A percentile compares a stretch with the other conserved stretches of the same genome.
Evolutionary conservation across 2,329 filamentous ascomycete species (phyloP).

Genomic region (Ophiostoma himal-ulmi): DNA sequence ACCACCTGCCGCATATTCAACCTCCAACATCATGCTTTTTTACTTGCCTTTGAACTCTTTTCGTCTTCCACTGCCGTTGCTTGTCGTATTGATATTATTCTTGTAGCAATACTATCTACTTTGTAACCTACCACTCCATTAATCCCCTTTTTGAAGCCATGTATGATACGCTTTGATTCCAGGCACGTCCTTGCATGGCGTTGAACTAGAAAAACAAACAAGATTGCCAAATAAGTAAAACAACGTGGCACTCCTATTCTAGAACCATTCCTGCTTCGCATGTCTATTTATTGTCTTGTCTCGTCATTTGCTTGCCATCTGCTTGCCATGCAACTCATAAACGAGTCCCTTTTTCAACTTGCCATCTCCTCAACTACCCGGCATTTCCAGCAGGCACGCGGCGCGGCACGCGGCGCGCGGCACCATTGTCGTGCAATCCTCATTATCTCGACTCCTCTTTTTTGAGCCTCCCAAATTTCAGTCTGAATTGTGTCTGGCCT

Average conservation of each 20-base stretch:
- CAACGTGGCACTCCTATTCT: neutral
- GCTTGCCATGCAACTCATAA: neutral
- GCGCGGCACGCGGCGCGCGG: neutral
- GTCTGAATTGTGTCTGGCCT: neutral
- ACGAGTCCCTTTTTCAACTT: neutral
- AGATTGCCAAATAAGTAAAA: neutral
- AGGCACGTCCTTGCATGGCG: neutral
- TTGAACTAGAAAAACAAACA: constrained; percentile 2
- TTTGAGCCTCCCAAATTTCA: neutral
- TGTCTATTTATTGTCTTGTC: neutral
- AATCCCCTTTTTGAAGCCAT: neutral
- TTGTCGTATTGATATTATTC: neutral
- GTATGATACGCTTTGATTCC: neutral
- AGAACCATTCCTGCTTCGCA: constrained; percentile 2
- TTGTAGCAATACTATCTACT: neutral
- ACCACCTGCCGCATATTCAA: neutral
- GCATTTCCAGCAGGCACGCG: neutral
- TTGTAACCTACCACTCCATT: neutral
- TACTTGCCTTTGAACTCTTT: neutral
- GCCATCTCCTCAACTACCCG: neutral
- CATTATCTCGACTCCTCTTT: neutral
- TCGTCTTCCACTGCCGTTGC: neutral
- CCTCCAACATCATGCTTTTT: neutral
- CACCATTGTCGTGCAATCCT: neutral
- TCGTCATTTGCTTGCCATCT: neutral